Conservation (phyloP, 192 early-diverging fungal genomes). For the Backusella tuberculispora region DNA sequence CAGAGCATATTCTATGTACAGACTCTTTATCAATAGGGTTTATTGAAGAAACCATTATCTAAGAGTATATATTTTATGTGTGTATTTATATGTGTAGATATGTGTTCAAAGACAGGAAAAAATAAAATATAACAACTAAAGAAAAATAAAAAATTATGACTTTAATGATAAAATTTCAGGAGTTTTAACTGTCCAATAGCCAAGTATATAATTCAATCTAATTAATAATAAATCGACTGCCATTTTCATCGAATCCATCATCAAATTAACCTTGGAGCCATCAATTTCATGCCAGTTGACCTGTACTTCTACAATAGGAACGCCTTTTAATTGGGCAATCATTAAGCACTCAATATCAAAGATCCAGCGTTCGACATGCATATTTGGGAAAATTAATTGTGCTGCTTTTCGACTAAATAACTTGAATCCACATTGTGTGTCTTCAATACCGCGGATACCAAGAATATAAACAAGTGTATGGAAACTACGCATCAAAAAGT, state of each 20-base stretch:
- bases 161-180: background rate
- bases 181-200: conserved; percentile 66
- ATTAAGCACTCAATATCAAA: conserved; percentile 97
- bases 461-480: conserved; percentile 88
- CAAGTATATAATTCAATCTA: conserved; percentile 81
- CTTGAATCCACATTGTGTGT: conserved; percentile 99
- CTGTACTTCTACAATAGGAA: conserved; percentile 87
- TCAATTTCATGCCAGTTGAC: conserved; percentile 98
- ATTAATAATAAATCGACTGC: conserved; percentile 86
- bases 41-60: conserved; percentile 37
- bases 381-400: conserved; percentile 76
- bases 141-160: background rate
- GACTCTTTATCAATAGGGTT: conserved; percentile 59
- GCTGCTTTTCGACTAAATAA: conserved; percentile 83
- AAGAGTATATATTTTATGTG: background rate
- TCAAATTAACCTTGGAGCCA: conserved; percentile 90
- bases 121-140: background rate
- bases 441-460: conserved; percentile 85
- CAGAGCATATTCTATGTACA: conserved; percentile 83
- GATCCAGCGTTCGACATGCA: conserved; percentile 97
- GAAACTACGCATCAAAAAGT: conserved; percentile 94
- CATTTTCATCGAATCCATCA: conserved; percentile 90
- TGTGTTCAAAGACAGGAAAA: background rate
- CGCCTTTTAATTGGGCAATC: conserved; percentile 69
- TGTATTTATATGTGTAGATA: too few species aligned